These are phyloP conservation scores for Apophysomyces trapeziformis DNA, from an alignment of 371 early-diverging fungal genomes.

Conservation along the genomic window DNA sequence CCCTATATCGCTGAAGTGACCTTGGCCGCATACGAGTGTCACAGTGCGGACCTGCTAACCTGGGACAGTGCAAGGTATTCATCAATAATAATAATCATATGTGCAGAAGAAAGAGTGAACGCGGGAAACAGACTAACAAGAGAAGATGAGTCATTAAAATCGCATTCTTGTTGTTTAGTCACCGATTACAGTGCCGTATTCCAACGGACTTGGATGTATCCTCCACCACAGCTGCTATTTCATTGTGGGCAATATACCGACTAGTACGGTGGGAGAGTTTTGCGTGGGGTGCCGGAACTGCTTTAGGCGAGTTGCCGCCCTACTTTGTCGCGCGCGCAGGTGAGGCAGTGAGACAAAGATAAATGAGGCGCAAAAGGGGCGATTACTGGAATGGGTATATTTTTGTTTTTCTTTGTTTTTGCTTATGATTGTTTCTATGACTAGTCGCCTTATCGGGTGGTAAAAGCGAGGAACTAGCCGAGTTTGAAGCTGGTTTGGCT, in stretches of 20 bases:
- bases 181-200: constrained; percentile 31
- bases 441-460: constrained; percentile 74
- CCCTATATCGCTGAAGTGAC: constrained; percentile 90
- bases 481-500: constrained; percentile 57
- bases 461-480: constrained; percentile 63
- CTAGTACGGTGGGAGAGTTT: constrained; percentile 80
- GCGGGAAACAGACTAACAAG: neutral
- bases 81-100: neutral
- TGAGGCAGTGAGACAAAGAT: constrained; percentile 23
- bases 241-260: constrained; percentile 62
- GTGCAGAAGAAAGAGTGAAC: neutral
- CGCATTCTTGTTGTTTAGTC: constrained; percentile 20
- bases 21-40: constrained; percentile 80
- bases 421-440: neutral
- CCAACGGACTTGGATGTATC: constrained; percentile 28
- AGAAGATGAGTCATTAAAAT: constrained; percentile 12
- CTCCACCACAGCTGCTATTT: constrained; percentile 27
- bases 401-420: no score
- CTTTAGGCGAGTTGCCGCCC: constrained; percentile 93
- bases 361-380: no score
- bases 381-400: no score
- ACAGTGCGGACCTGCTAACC: constrained; percentile 48
- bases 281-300: constrained; percentile 92
- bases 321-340: constrained; percentile 93
- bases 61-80: constrained; percentile 25